Conservation (phyloP, 805 yeast genomes). For the Candida glaebosa region DNA sequence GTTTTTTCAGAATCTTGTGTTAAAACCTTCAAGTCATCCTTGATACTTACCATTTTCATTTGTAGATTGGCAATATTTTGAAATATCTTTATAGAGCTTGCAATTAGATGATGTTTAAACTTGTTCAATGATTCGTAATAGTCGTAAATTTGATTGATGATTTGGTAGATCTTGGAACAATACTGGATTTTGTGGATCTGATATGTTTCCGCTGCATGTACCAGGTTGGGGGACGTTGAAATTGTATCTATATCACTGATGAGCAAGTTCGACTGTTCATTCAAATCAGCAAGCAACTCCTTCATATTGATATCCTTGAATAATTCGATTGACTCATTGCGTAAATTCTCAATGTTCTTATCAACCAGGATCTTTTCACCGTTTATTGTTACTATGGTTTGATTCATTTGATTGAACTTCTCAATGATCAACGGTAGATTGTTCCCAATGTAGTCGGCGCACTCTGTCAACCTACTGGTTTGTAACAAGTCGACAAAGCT, state of each 20-base stretch:
- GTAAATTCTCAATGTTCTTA: slow-evolving; percentile 36
- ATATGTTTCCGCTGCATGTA: slow-evolving; percentile 18
- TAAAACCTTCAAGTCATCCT: slow-evolving; percentile 23
- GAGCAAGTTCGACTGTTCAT: slow-evolving; percentile 5
- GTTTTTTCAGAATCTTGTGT: slow-evolving; percentile 11
- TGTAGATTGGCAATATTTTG: slow-evolving; percentile 33
- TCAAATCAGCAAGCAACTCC: slow-evolving; percentile 10
- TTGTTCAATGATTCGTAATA: slow-evolving; percentile 29
- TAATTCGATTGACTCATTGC: slow-evolving; percentile 31
- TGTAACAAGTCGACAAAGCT: slow-evolving; percentile 32
- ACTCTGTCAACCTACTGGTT: slow-evolving; percentile 19
- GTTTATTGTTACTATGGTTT: slow-evolving; percentile 34
- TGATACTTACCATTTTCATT: slow-evolving; percentile 33
- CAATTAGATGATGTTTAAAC: slow-evolving; percentile 24
- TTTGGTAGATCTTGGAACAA: slow-evolving; percentile 25
- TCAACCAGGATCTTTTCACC: slow-evolving; percentile 35
- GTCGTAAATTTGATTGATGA: slow-evolving; percentile 32
- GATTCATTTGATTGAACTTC: slow-evolving; percentile 29
- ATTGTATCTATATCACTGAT: slow-evolving; percentile 13
- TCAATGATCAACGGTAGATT: slow-evolving; percentile 28
- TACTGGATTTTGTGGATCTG: slow-evolving; percentile 16
- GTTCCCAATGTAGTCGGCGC: slow-evolving; percentile 26
- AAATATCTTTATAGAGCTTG: slow-evolving; percentile 23
- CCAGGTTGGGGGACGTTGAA: slow-evolving; percentile 2
- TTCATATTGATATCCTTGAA: slow-evolving; percentile 20